These are phyloP conservation scores for Stygiomarasmius scandens DNA, from an alignment of 1,284 basidiomycete genomes.

Conservation along the genomic window DNA sequence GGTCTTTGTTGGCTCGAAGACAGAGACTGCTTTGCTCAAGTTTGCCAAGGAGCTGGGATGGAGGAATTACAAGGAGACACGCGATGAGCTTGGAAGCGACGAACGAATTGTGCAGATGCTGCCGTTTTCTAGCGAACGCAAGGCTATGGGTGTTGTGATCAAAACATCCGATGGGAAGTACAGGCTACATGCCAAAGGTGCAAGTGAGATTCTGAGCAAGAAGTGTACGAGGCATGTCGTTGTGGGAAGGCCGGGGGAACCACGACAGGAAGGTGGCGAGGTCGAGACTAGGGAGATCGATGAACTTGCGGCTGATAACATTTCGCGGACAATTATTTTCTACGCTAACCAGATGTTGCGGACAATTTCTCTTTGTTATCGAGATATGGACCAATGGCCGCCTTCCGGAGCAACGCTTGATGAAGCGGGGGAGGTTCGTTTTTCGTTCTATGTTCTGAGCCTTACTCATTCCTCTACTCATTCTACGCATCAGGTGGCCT, in stretches of 20 bases:
- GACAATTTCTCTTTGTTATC: conserved; percentile 92
- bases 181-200: conserved; percentile 90
- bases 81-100: conserved; percentile 44
- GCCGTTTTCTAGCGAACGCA: conserved; percentile 94
- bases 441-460: conserved; percentile 5
- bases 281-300: conserved; percentile 68
- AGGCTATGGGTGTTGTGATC: conserved; percentile 95
- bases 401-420: conserved; percentile 52
- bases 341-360: conserved; percentile 95
- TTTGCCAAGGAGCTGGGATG: conserved; percentile 90
- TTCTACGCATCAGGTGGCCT: conserved; percentile 57
- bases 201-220: conserved; percentile 89
- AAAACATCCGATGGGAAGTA: conserved; percentile 58
- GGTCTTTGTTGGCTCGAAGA: conserved; percentile 92
- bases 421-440: conserved; percentile 57
- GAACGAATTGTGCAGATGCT: conserved; percentile 86
- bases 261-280: conserved; percentile 23
- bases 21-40: conserved; percentile 90
- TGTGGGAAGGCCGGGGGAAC: conserved; percentile 47
- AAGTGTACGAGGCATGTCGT: conserved; percentile 75
- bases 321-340: conserved; percentile 90
- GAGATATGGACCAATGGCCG: conserved; percentile 88
- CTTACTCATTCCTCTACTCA: conserved; percentile 10
- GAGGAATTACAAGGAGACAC: conserved; percentile 72
- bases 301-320: conserved; percentile 72